Evolutionary conservation across 2,329 filamentous ascomycete species (phyloP).

Genomic region (Penicillium sp.): DNA sequence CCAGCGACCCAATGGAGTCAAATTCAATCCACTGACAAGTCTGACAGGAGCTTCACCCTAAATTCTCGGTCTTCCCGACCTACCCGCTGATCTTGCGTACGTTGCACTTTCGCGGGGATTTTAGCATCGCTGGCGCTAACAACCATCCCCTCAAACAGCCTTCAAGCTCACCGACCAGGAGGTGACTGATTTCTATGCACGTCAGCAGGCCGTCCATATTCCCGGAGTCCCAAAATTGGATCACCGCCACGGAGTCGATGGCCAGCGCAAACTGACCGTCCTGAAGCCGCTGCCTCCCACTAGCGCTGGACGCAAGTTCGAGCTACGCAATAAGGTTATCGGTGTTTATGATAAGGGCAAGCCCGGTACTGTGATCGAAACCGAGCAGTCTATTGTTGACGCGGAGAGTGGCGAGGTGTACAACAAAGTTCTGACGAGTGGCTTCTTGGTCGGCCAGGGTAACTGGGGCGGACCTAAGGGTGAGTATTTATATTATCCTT

Average conservation of each 20-base stretch:
- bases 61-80: slow-evolving; percentile 86
- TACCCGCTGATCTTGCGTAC: slow-evolving; percentile 80
- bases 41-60: slow-evolving; percentile 77
- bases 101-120: slow-evolving; percentile 27
- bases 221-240: slow-evolving; percentile 79
- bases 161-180: slow-evolving; percentile 80
- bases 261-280: slow-evolving; percentile 79
- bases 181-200: slow-evolving; percentile 81
- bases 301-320: slow-evolving; percentile 73
- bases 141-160: slow-evolving; percentile 47
- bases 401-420: slow-evolving; percentile 71
- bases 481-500: slow-evolving; percentile 30
- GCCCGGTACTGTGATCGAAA: slow-evolving; percentile 79
- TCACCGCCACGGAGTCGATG: slow-evolving; percentile 74
- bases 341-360: slow-evolving; percentile 92
- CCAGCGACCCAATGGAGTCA: background rate
- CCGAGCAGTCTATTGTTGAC: slow-evolving; percentile 77
- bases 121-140: slow-evolving; percentile 37
- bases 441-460: slow-evolving; percentile 81
- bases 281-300: slow-evolving; percentile 74
- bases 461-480: slow-evolving; percentile 90
- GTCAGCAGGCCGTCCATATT: slow-evolving; percentile 68
- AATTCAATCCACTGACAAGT: slow-evolving; percentile 8
- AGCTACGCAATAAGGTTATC: slow-evolving; percentile 75
- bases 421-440: slow-evolving; percentile 68